Base-by-base conservation (phyloP, 805 yeast species). In the Candida silvatica region DNA sequence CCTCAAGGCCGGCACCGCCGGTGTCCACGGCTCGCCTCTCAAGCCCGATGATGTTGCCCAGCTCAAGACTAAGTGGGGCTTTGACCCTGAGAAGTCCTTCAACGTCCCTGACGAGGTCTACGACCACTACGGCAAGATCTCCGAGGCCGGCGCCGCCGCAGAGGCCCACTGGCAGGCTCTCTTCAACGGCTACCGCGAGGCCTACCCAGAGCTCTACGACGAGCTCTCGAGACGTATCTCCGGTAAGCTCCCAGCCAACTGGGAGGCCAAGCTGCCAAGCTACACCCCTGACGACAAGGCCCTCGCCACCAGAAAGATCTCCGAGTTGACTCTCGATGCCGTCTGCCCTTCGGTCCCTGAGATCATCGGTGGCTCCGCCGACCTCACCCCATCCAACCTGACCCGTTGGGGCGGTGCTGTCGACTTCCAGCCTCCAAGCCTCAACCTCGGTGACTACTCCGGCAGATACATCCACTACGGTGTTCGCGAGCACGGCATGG, bases 401-500 rank as follows among this genome's bases (percentile, higher is more conserved):
- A 88, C 97, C 56, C 78, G 92, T 72, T 76, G 90, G 71, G 60
- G 72, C 52, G 79, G 67, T 44, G 85, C 94, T 42, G 74, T 74
- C 47, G 95, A 88, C 64, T 90, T 88, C 88, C 96, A 92, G 74
- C 84, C 92, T 37, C 84, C 86, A 40, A 77, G 77, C 32, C 67
- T 85, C 48, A 77, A 77, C 32, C 67, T 85, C 48, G 97, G 97
- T 64, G 77, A 77, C 56, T 88, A 80, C 71, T 45, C 77, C 39
- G 98, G 98, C 59, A 80, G 95, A 61, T 90, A 90, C 71, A 71
- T 90, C 64, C 81, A 97, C 69, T 90, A 80, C 62, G 98, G 98
- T 79, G 95, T 90, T 47, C 82, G 98, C 68, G 98, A 90, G 73
- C 97, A 92, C 67, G 97, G 85, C 63, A 87, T 90, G 97, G 96